Percentiles rank a stretch among this genome's conserved stretches.
Conservation (phyloP, 495 filamentous ascomycete species). For the Staphylotrichum tortipilum region DNA sequence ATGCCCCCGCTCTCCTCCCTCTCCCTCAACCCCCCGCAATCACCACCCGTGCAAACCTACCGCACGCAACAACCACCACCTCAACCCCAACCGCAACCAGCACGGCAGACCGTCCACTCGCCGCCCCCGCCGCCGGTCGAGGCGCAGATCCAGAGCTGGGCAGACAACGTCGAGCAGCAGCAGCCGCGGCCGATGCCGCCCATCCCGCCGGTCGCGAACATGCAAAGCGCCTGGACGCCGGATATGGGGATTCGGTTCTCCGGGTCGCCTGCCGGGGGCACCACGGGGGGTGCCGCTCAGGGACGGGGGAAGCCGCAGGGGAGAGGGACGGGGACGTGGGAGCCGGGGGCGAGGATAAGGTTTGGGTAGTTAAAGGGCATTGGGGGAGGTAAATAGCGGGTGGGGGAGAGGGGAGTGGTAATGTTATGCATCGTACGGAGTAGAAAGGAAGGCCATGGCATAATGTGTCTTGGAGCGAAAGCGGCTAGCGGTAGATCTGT, state of each 20-base stretch:
- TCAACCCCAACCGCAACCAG: constrained; percentile 24
- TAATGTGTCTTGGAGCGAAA: too few relatives aligned
- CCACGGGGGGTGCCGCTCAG: constrained; percentile 2
- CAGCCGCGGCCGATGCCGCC: constrained; percentile 44
- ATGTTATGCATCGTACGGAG: too few relatives aligned
- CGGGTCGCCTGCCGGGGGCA: background rate
- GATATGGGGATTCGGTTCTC: constrained; percentile 72
- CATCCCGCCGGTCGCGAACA: constrained; percentile 17
- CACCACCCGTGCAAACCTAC: constrained; percentile 17
- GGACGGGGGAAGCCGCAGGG: constrained; percentile 1
- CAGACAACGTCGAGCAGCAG: constrained; percentile 42
- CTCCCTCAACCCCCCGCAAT: constrained; percentile 21
- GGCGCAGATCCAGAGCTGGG: constrained; percentile 44
- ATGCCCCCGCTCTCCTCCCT: constrained; percentile 43
- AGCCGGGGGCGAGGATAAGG: constrained; percentile 52
- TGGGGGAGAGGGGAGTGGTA: too few relatives aligned
- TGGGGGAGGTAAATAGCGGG: background rate
- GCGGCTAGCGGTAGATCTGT: too few relatives aligned
- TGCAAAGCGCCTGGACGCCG: constrained; percentile 63
- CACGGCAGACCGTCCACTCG: constrained; percentile 20
- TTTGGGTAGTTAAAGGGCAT: constrained; percentile 36
- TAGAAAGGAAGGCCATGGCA: too few relatives aligned
- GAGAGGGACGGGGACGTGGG: constrained; percentile 41
- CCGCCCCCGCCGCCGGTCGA: constrained; percentile 23
- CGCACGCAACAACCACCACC: constrained; percentile 20